Evolutionary conservation across 768 basidiomycete genomes (phyloP), one percentile per base, ranked within the genome.

Genomic region (Mycena venus): DNA sequence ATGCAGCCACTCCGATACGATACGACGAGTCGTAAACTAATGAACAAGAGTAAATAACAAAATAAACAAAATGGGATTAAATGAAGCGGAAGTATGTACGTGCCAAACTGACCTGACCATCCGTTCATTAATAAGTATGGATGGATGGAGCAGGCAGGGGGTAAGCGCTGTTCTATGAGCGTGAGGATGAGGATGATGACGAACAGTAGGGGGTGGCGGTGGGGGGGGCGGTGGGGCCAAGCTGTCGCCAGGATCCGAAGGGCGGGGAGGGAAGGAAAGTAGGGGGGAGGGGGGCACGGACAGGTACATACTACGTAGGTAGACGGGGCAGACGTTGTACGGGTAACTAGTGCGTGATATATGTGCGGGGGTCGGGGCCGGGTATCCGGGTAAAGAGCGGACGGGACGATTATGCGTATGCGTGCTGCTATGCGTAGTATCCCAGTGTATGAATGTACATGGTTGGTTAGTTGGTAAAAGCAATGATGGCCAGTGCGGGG

Each of bases 361-460:
- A 27, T 4, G 65, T 25, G 51, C 4, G 59, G 44, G 59, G 36
- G 6, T 8, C 8, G 40, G 36, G 49, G 58, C 5, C 11, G 72
- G 72, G 72, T 74, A 74, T 74, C 38, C 63, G 69, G 68, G 62
- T 68, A 76, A 76, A 69, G 75, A 76, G 63, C 72, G 75, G 75
- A 76, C 75, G 69, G 75, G 74, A 63, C n/a, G n/a, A n/a, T n/a
- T 53, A 27, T 27, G 61, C 56, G 55, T 55, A 21, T 47, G 56
- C 51, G 55, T 58, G 58, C 72, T 49, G 40, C 40, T 31, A 34
- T 40, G 44, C 25, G 59, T 36, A 31, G n/a, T 15, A 38, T 49
- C 40, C 44, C 40, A 44, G 31, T 56, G 60, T 70, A 44, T 65
- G 58, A 59, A 61, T 55, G 40, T n/a, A 23, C 32, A 34, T 58